Conservation (phyloP, 1,284 basidiomycete genomes). For the Leccinum pallidistipes region DNA sequence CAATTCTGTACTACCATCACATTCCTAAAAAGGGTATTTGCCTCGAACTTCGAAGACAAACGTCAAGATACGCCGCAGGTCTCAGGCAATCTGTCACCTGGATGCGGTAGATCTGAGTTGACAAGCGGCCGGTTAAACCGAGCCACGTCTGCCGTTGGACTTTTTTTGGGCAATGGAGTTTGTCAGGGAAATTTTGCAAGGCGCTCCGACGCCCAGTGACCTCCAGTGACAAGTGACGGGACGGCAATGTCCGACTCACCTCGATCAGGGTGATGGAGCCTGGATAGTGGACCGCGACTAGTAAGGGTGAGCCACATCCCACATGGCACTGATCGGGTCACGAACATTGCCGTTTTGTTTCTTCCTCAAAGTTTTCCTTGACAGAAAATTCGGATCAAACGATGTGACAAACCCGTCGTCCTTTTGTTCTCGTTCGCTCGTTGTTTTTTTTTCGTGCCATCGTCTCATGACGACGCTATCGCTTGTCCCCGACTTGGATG, state of each 20-base stretch:
- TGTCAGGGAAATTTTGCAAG: neutral
- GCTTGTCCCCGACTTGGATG: neutral
- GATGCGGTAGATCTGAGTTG: neutral
- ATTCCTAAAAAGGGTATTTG: neutral
- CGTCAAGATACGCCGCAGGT: neutral
- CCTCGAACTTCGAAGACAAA: neutral
- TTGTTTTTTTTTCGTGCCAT: neutral
- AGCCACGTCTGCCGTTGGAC: neutral
- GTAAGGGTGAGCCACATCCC: neutral
- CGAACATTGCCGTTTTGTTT: neutral
- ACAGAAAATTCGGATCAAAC: constrained; percentile 10
- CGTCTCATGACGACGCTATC: neutral
- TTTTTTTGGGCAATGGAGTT: neutral
- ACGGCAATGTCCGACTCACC: neutral
- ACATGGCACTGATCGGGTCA: neutral
- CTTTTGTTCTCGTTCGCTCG: neutral
- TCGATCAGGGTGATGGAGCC: neutral
- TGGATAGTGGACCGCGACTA: neutral
- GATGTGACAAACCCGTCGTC: neutral
- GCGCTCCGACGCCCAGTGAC: neutral
- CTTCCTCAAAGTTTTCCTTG: constrained; percentile 2
- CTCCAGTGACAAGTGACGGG: neutral
- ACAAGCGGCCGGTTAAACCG: neutral
- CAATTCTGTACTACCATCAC: neutral
- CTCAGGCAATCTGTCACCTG: constrained; percentile 3